phyloP scores from a whole-genome alignment of 2,329 filamentous ascomycete genomes.

The Neofusicoccum sp. region DNA sequence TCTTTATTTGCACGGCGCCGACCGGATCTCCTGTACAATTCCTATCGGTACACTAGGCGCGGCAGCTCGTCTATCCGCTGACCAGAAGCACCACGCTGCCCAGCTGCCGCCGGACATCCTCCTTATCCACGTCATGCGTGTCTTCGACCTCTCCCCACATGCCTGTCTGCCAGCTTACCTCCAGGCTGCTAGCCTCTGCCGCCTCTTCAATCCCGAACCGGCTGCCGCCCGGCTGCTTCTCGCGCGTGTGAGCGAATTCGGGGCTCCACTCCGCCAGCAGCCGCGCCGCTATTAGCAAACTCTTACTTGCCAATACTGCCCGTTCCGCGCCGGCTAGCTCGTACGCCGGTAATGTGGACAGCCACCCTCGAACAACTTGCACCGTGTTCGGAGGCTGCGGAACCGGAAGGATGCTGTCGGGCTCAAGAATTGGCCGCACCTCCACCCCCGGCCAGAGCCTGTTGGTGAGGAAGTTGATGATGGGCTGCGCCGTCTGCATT shows the following conservation, averaged over 20 bases:
- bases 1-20: background rate
- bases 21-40: background rate
- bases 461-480: conserved; percentile 68
- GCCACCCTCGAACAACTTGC: conserved; percentile 75
- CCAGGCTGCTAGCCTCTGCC: conserved; percentile 71
- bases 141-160: conserved; percentile 98
- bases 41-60: background rate
- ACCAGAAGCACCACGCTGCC: conserved; percentile 84
- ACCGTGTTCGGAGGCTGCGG: conserved; percentile 71
- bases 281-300: conserved; percentile 72
- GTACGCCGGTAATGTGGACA: conserved; percentile 67
- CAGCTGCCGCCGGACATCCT: conserved; percentile 82
- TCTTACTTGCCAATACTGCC: conserved; percentile 81
- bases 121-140: conserved; percentile 92
- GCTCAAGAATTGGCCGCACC: conserved; percentile 78
- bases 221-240: conserved; percentile 31
- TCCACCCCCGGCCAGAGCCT: conserved; percentile 81
- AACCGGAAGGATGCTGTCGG: conserved; percentile 71
- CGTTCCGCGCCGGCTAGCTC: conserved; percentile 87
- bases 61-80: conserved; percentile 32
- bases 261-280: conserved; percentile 86
- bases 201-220: conserved; percentile 81
- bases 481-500: conserved; percentile 63
- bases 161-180: conserved; percentile 85
- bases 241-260: conserved; percentile 57